Percentiles rank a stretch among this genome's conserved stretches.
Conservation (phyloP, 768 basidiomycete species). For the Mycena kentingensis region DNA sequence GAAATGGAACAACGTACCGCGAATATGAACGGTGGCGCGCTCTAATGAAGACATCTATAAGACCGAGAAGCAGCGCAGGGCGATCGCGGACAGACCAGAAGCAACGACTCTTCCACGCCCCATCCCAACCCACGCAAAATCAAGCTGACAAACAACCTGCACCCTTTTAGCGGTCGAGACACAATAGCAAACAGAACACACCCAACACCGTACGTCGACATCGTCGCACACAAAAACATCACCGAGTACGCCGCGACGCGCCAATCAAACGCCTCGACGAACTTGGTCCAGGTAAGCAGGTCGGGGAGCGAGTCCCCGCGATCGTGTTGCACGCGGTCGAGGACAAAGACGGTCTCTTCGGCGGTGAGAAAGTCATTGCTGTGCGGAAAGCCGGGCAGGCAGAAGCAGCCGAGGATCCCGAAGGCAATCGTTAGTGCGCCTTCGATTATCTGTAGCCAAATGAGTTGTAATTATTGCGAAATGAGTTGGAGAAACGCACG, state of each 20-base stretch:
- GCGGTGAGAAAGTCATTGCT: slow-evolving; percentile 45
- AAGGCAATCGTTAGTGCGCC: slow-evolving; percentile 48
- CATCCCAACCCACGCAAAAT: slow-evolving; percentile 54
- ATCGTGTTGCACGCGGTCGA: slow-evolving; percentile 49
- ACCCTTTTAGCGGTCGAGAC: not conserved
- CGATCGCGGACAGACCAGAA: slow-evolving; percentile 36
- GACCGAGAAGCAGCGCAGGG: slow-evolving; percentile 3
- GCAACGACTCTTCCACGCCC: slow-evolving; percentile 42
- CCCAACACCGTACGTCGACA: slow-evolving; percentile 54
- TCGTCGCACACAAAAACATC: slow-evolving; percentile 53
- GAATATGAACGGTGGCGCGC: slow-evolving; percentile 50
- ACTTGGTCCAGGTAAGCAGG: slow-evolving; percentile 36
- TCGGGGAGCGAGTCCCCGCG: slow-evolving; percentile 54
- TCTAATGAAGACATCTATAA: slow-evolving; percentile 29
- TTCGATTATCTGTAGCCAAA: slow-evolving; percentile 44
- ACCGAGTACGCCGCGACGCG: slow-evolving; percentile 49
- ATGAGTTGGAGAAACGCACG: slow-evolving; percentile 31
- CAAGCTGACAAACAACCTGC: slow-evolving; percentile 47
- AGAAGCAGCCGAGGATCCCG: slow-evolving; percentile 47
- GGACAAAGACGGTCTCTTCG: slow-evolving; percentile 43
- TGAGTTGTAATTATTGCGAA: not conserved
- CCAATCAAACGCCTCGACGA: slow-evolving; percentile 44
- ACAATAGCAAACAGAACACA: slow-evolving; percentile 24
- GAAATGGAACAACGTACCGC: slow-evolving; percentile 37
- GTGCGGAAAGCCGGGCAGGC: slow-evolving; percentile 50